Evolutionary conservation across 2,329 filamentous ascomycete species (phyloP), one percentile per base, ranked within the genome.

Genomic region (Microsporum audouinii): DNA sequence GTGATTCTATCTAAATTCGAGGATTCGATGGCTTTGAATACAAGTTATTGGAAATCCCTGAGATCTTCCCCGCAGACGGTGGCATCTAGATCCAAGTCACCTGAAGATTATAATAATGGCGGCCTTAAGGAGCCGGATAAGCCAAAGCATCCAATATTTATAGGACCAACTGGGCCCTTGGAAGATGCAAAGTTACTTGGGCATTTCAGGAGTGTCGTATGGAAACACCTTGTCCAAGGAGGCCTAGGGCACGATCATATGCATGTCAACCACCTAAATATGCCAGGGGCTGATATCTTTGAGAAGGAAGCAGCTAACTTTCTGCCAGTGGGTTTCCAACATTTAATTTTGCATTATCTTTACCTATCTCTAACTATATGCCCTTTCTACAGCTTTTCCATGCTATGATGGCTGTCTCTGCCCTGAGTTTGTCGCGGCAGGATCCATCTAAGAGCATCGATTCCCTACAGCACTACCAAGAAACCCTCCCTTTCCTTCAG

Each of bases 381-480:
- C 8, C n/a, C 8, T 34, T 41, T 36, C 29, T 34, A 33, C 41
- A 82, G 80, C 75, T 84, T 60, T 78, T 79, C 57, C 79, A 83
- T 67, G 80, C 82, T 5, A 82, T 84, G 64, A 81, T 82, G 73
- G 81, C 81, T 3, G 70, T 84, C n/a, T 80, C 79, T 29, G 79
- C 79, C 17, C 74, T 83, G 49, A 80, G 79, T 65, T 72, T 82
- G 49, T 75, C 77, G 27, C 75, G 77, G 59, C 76, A 73, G 64
- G 75, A 77, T 36, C 75, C 72, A 33, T 72, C 74, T 33, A 75
- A 77, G 59, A 74, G 76, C 59, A 72, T 81, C 61, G 76, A 80
- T 65, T 77, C 79, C 8, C 70, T 82, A 55, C 78, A 82, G 63
- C 79, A 83, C 66, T 83, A 84, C 65, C 77, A 82, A 57, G 75